Base-by-base conservation (phyloP, 2,329 filamentous ascomycete species). In the Ophidiomyces ophidiicola region DNA sequence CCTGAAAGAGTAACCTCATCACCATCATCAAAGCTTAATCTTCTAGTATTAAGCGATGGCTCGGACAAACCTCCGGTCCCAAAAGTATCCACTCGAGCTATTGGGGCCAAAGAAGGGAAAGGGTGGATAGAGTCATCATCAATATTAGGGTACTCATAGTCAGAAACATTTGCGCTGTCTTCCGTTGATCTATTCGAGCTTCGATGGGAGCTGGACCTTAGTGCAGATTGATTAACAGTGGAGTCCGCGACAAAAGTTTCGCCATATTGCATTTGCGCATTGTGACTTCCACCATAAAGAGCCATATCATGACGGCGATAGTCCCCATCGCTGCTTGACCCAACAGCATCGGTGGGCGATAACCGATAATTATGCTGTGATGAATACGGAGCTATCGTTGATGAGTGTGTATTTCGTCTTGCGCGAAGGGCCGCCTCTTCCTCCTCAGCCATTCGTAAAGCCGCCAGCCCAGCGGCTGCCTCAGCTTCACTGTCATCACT, bases 11-110 rank as follows among this genome's bases (percentile, higher is more conserved):
- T 73, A 60, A 32, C 68, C 57, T 96, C 90, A 49, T 94, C 90
- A 1, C 84, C 88, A 55, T 94, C 85, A 50, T 96, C 88, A 51
- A 90, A 94, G 60, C 86, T 94, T 51, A 86, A 68, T 44, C 85
- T 75, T 48, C 86, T 65, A 30, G 58, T 59, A 45, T 63, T 73
- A 5, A 68, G 69, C 35, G 70, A 76, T 2, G 87, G 86, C 42
- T 82, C 74, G 45, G 86, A 78, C 19, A 94, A 62, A 1, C 90
- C 90, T 28, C 88, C 90, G n/a, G 86, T 94, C 5, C 83, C 87
- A 35, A 76, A 82, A 32, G 84, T 86, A 58, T 96, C 88, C 36
- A 94, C 80, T 39, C 82, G 74, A 4, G 81, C 84, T 39, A 77
- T 70, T 10, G 57, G 67, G 39, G 62, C 64, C 48, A 74, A 69